Evolutionary conservation across 352 stramenopile species (phyloP).

Genomic region (Globisporangium orthogonon): DNA sequence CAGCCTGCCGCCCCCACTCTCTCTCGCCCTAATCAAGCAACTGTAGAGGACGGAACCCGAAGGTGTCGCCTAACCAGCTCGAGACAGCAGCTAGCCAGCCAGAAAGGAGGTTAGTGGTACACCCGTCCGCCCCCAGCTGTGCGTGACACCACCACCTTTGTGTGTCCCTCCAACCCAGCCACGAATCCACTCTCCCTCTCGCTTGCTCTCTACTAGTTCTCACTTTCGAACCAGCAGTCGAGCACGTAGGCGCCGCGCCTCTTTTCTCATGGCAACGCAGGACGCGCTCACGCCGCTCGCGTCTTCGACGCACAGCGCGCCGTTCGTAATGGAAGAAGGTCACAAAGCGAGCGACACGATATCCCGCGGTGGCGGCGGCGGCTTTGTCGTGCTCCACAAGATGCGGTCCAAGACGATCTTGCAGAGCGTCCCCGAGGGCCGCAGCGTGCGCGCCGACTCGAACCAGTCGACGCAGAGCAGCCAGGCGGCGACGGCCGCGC

Average conservation of each 20-base stretch:
- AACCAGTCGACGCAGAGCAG: slow-evolving; percentile 9
- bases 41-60: too few relatives aligned
- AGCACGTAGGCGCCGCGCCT: neutral
- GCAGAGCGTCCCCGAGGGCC: slow-evolving; percentile 7
- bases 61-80: too few relatives aligned
- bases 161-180: too few relatives aligned
- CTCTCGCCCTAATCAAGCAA: too few relatives aligned
- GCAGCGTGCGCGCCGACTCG: slow-evolving; percentile 10
- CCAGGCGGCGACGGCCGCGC: neutral
- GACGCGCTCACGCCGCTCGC: slow-evolving; percentile 7
- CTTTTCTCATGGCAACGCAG: neutral
- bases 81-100: too few relatives aligned
- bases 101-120: too few relatives aligned
- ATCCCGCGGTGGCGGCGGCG: neutral
- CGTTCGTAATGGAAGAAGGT: slow-evolving; percentile 11
- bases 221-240: neutral
- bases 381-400: slow-evolving; percentile 4
- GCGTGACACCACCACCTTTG: too few relatives aligned
- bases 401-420: slow-evolving; percentile 9
- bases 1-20: too few relatives aligned
- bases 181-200: neutral
- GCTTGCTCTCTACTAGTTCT: too few relatives aligned
- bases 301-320: slow-evolving; percentile 3
- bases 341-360: neutral
- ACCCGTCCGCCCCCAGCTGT: too few relatives aligned